These are phyloP conservation scores for Trichosporon faecale DNA, from an alignment of 1,284 basidiomycete species.

Conservation along the genomic window DNA sequence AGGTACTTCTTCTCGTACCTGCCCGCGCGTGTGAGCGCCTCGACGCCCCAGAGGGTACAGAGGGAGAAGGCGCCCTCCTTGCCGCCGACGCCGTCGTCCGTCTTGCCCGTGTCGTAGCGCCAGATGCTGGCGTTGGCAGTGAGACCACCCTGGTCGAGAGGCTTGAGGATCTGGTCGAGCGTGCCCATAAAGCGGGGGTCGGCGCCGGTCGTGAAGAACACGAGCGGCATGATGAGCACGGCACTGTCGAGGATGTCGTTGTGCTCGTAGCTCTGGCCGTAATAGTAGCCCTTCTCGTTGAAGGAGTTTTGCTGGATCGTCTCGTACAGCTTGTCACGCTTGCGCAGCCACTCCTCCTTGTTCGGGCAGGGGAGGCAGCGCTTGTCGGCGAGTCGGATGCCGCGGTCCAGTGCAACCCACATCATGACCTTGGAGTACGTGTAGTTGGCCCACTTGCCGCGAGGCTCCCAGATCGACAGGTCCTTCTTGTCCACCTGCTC, in stretches of 20 bases:
- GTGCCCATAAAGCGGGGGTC: constrained; percentile 84
- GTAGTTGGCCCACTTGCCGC: constrained; percentile 76
- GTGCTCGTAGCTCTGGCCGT: constrained; percentile 54
- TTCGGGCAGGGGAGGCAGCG: constrained; percentile 59
- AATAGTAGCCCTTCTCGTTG: constrained; percentile 50
- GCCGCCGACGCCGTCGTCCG: constrained; percentile 86
- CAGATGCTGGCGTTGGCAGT: constrained; percentile 65
- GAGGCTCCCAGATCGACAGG: constrained; percentile 74
- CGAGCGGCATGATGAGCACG: constrained; percentile 48
- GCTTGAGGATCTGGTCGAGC: constrained; percentile 71
- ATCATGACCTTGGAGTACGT: constrained; percentile 91
- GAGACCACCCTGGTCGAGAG: constrained; percentile 80
- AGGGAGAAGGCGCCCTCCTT: constrained; percentile 69
- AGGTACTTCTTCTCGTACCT: constrained; percentile 67
- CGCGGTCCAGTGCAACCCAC: constrained; percentile 89
- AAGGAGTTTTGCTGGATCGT: constrained; percentile 62
- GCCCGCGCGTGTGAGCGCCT: constrained; percentile 80
- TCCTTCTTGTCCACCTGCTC: constrained; percentile 45
- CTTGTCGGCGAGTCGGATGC: constrained; percentile 84
- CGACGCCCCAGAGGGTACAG: constrained; percentile 63
- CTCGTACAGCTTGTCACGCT: constrained; percentile 78
- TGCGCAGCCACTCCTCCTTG: constrained; percentile 63
- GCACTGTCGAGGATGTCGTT: constrained; percentile 54
- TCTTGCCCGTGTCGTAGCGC: constrained; percentile 68
- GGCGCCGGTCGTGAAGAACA: constrained; percentile 77